A percentile compares a stretch with the other conserved stretches of the same genome.
These are phyloP conservation scores for Pleurotus tuoliensis DNA, from an alignment of 768 basidiomycete species.

Conservation along the genomic window DNA sequence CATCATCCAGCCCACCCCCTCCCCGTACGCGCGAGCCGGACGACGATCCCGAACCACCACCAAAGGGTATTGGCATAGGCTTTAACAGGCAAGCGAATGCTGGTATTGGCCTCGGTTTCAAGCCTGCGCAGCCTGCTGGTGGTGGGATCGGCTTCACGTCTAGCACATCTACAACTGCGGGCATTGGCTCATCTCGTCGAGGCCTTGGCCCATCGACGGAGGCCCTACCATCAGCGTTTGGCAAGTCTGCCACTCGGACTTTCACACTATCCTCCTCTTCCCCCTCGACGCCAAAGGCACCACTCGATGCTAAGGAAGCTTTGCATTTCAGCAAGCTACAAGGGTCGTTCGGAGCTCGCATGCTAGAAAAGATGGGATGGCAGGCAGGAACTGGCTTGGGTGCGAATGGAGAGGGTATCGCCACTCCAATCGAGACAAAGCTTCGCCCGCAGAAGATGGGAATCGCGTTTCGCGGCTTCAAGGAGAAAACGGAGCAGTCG, in stretches of 20 bases:
- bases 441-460: conserved; percentile 83
- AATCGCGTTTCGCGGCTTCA: conserved; percentile 84
- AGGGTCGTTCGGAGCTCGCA: conserved; percentile 77
- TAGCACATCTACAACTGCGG: conserved; percentile 12
- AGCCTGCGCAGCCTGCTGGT: background rate
- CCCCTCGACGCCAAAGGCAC: conserved; percentile 41
- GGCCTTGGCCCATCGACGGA: conserved; percentile 16
- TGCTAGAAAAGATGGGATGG: conserved; percentile 98
- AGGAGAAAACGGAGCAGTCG: conserved; percentile 83
- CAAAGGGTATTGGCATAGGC: conserved; percentile 45
- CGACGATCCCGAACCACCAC: conserved; percentile 36
- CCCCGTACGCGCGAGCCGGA: conserved; percentile 51
- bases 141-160: conserved; percentile 24
- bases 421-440: conserved; percentile 84
- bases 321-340: conserved; percentile 82
- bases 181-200: conserved; percentile 10
- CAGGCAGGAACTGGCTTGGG: conserved; percentile 78
- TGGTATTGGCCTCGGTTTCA: conserved; percentile 8
- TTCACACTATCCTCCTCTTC: conserved; percentile 53
- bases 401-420: conserved; percentile 70
- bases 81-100: conserved; percentile 15
- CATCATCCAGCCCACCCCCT: conserved; percentile 50
- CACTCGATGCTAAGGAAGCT: conserved; percentile 61
- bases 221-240: conserved; percentile 40
- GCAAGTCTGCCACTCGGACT: conserved; percentile 22